Evolutionary conservation across 495 filamentous ascomycete genomes (phyloP).

Genomic region (Apiosordaria backusii): DNA sequence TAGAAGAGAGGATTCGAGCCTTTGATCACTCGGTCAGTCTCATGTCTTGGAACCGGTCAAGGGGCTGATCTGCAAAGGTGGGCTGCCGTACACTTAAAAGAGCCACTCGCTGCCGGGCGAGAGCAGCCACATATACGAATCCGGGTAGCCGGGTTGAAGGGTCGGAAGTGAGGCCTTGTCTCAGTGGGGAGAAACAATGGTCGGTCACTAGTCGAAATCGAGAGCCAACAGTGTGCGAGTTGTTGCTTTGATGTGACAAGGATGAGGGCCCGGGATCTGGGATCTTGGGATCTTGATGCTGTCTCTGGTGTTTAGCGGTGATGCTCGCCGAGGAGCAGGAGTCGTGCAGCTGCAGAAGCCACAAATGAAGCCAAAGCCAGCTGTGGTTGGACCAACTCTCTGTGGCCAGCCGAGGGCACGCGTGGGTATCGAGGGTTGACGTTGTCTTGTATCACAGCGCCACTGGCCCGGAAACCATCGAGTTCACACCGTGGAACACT

Average conservation of each 20-base stretch:
- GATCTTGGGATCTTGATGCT: not conserved
- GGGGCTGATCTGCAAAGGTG: slow-evolving; percentile 7
- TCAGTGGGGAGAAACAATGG: slow-evolving; percentile 19
- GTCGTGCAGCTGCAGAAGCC: slow-evolving; percentile 25
- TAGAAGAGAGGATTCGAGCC: slow-evolving; percentile 15
- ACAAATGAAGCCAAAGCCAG: slow-evolving; percentile 12
- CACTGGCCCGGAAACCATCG: slow-evolving; percentile 1
- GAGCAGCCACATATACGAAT: slow-evolving; percentile 24
- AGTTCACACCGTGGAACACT: slow-evolving; percentile 5
- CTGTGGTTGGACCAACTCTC: slow-evolving; percentile 3
- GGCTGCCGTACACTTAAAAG: slow-evolving; percentile 15
- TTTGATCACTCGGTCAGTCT: slow-evolving; percentile 24
- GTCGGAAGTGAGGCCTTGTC: slow-evolving; percentile 22
- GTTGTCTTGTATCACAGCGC: slow-evolving; percentile 4
- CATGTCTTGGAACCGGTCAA: slow-evolving; percentile 7
- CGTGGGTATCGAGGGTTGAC: slow-evolving; percentile 10
- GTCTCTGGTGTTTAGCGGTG: not conserved
- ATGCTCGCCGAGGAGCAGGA: slow-evolving; percentile 6
- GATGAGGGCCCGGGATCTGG: not conserved
- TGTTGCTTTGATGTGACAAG: slow-evolving; percentile 10
- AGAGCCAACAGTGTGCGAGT: slow-evolving; percentile 10
- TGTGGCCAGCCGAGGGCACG: slow-evolving; percentile 16
- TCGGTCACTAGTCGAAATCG: not conserved
- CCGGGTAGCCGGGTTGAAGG: slow-evolving; percentile 28
- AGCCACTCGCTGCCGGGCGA: slow-evolving; percentile 21